Base-by-base conservation (phyloP, 192 early-diverging fungal genomes). In the Coemansia sp. region DNA sequence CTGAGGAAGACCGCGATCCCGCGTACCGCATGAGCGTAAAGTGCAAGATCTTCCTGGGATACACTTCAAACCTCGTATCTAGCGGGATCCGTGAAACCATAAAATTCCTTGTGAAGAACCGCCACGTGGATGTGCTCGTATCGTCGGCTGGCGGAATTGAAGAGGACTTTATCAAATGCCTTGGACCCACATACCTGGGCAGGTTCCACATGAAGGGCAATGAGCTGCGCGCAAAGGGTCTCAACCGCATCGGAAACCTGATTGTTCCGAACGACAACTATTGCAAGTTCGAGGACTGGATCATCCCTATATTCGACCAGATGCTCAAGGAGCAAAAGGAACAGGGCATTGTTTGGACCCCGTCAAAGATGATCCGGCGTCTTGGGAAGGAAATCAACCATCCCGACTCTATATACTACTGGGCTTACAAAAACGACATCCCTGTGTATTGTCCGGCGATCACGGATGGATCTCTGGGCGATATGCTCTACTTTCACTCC, bases 401-500 rank as follows among this genome's bases (percentile, higher is more conserved):
- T 70, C 85, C 86, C 6, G 85, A 87, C 6, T 95, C 92, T 57
- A 92, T 99, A 57, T 97, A 95, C 75, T 97, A 97, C 65, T 99
- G 97, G 97, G 91, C 91, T 9, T 94, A 89, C 68, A 94, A 94
- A 85, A 97, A 99, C 75, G 76, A 97, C 68, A 98, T 99, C 57
- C 97, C 97, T 1, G 92, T 98, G 4, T 99, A 92, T 71, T 96
- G 95, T 70, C 97, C 97, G 1, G 97, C 96, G 1, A 71, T 99
- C 34, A 99, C 97, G 2, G 97, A 99, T 58, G 97, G 97, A 20
- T 96, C 94, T 2, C 75, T 99, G 14, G 97, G 97, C 11, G 97
- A 99, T 69, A 98, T 99, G 97, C 91, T 99, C 62, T 99, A 97
- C 73, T 98, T 99, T 67, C 97, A 99, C 82, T 92, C 93, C 17